Evolutionary conservation across 495 filamentous ascomycete species (phyloP).

Genomic region (Astrothelium subdiscretum): DNA sequence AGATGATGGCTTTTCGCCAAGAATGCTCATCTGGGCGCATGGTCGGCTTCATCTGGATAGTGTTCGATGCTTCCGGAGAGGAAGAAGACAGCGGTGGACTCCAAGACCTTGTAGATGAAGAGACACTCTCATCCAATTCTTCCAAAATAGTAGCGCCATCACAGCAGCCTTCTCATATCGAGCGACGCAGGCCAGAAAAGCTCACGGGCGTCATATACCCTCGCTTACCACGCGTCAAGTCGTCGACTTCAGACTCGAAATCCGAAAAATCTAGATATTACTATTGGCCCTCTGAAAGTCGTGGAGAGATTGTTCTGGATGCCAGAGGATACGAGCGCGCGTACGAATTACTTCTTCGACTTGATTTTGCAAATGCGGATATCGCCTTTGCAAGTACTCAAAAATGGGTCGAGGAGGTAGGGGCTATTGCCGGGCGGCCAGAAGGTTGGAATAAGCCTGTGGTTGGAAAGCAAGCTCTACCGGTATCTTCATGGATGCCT

Average conservation of each 20-base stretch:
- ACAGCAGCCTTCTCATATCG: conserved; percentile 27
- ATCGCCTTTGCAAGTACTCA: conserved; percentile 57
- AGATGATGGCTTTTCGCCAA: conserved; percentile 93
- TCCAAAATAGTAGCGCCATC: conserved; percentile 5
- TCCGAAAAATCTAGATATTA: conserved; percentile 47
- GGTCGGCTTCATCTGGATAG: conserved; percentile 90
- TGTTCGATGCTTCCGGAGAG: conserved; percentile 38
- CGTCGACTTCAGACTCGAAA: conserved; percentile 12
- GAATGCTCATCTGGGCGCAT: conserved; percentile 85
- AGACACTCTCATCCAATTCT: background rate
- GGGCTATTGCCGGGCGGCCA: conserved; percentile 36
- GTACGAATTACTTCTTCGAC: conserved; percentile 66
- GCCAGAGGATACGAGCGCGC: conserved; percentile 64
- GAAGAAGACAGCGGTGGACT: background rate
- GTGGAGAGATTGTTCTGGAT: conserved; percentile 58
- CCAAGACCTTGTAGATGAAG: background rate
- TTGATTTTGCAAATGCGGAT: conserved; percentile 66
- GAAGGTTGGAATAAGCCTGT: conserved; percentile 46
- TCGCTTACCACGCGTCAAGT: conserved; percentile 45
- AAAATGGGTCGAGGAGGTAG: conserved; percentile 58
- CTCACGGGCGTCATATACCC: conserved; percentile 42
- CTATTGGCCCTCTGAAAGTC: conserved; percentile 53
- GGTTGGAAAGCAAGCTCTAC: conserved; percentile 32
- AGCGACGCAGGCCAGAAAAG: conserved; percentile 18
- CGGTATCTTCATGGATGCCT: background rate